Evolutionary conservation across 331 rosid species (phyloP), one percentile per base, ranked within the genome.

Genomic region (Acacia pycnantha): DNA sequence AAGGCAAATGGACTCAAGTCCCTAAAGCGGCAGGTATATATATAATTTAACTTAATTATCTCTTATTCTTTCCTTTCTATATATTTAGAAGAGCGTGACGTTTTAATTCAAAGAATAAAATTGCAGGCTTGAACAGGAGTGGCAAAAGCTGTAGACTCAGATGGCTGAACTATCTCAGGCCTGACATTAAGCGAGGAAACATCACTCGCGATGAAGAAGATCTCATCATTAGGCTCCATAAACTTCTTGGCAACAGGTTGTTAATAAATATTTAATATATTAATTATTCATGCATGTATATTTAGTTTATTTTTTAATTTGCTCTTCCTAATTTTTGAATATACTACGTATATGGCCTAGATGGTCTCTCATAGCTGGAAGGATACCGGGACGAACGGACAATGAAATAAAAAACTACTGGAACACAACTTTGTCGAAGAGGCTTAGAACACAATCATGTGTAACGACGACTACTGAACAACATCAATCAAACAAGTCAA

Each of bases 321-420:
- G 0, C 33, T 59, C 31, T 59, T 24, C 31, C 6, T 59, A 10
- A 59, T 29, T 31, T 31, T 31, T 37, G 8, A 27, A 64, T 64
- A 64, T 31, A 27, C 51, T 8, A 54, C n/a, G 21, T 48, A 6
- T 53, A 12, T 33, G 44, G 44, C 71, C 85, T 66, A 88, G 90
- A 70, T 88, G 90, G 90, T 82, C 90, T 35, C 84, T 88, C n/a
- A 88, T 88, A 5, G 90, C 90, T 29, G 90, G 88, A 68, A 80
- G 90, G 76, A 29, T 88, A 19, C 90, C 90, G 87, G 90, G 21
- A 87, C 35, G 90, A 83, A 88, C 90, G 83, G 90, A 87, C 88
- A 87, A 87, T 85, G 90, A 87, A 82, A 82, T 87, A 50, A 87
- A 87, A 81, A 87, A 87, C 19, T 88, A 85, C 74, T 88, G 90